Conservation (phyloP, 225 moss, liverwort and hornwort genomes). For the Physcomitrellopsis africana region DNA sequence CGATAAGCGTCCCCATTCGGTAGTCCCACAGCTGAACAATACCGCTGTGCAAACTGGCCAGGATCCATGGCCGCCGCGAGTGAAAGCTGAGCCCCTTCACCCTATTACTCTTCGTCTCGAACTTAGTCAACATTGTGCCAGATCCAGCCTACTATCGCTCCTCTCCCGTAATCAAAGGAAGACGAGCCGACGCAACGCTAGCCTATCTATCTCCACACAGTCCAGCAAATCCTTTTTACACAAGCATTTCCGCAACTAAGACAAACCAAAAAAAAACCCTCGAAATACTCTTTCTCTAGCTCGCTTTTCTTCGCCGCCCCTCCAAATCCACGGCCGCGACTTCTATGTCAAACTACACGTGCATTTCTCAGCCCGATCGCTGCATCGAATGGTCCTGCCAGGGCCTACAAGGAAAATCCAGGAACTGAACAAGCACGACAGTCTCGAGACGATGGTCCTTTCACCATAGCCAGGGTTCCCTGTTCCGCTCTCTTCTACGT, state of each 20-base stretch:
- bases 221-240: conserved; percentile 11
- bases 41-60: conserved; percentile 97
- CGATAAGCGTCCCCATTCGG: conserved; percentile 98
- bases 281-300: not conserved
- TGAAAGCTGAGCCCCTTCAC: conserved; percentile 99
- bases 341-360: not conserved
- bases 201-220: not conserved
- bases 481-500: conserved; percentile 1
- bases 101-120: conserved; percentile 99
- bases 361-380: conserved; percentile 31
- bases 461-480: conserved; percentile 26
- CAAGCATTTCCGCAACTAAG: not conserved
- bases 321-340: conserved; percentile 27
- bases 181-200: conserved; percentile 17
- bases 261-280: conserved; percentile 19
- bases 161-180: not conserved
- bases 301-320: conserved; percentile 25
- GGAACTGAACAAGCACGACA: too few species aligned
- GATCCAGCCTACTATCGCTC: conserved; percentile 29
- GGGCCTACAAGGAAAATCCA: not conserved
- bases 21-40: conserved; percentile 99
- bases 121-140: conserved; percentile 91
- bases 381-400: not conserved
- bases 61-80: conserved; percentile 97
- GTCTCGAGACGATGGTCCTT: too few species aligned